Evolutionary conservation across 169 alveolate species (phyloP), one percentile per base, ranked within the genome.

Genomic region (Plasmodium sp.): DNA sequence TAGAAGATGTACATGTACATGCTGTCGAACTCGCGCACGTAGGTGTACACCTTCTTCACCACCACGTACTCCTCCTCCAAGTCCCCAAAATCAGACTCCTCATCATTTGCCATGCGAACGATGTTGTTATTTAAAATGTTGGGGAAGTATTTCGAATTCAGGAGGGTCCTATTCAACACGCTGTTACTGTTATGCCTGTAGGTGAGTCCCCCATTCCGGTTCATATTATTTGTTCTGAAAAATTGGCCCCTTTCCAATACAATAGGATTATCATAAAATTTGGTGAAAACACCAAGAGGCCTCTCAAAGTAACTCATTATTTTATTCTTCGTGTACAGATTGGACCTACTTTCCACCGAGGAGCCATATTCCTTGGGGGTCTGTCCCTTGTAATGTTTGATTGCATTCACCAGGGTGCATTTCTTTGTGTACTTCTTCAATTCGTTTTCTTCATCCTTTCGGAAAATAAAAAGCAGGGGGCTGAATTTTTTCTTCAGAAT

Each of bases 381-480:
- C 1, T 10, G 12, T 22, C 43, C 33, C 31, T 74, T 85, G 67
- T 51, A 75, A 14, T 79, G 54, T 36, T 85, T 85, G 48, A 85
- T 79, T 36, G 67, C 31, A 51, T 74, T 51, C 10, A 77, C 81
- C 34, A 85, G 67, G 34, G 84, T 31, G 16, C 62, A 34, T 45
- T 48, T 85, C 67, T 77, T 85, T 5, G 51, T 48, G 80, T 85
- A 75, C 54, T 79, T 85, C 34, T 85, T 85, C 58, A 85, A 33
- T 79, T 85, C 93, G 45, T 85, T 85, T 39, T 75, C 93, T 36
- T 85, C 93, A 75, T 85, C 93, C 67, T 58, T 85, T 34, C 85
- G 75, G 43, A 85, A 85, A 45, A 85, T 85, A 85, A 48, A 74
- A 85, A 85, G 81, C 39, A 85, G 67, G 56, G 93, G 86, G 72